Conservation (phyloP, 2,329 filamentous ascomycete genomes). For the Beauveria varroae region DNA sequence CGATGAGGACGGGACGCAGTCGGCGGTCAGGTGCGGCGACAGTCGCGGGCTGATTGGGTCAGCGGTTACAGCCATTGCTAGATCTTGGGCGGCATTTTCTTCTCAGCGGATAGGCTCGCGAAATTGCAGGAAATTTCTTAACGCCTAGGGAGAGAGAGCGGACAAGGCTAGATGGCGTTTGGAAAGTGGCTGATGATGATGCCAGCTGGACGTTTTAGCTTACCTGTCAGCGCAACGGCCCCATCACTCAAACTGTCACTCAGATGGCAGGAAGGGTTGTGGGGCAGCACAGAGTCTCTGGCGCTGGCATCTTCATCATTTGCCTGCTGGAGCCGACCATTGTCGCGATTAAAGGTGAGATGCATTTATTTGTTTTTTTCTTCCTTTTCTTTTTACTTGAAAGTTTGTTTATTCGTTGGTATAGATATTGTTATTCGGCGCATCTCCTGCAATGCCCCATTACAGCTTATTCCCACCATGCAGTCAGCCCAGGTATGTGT, state of each 20-base stretch:
- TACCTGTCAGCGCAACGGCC: not conserved
- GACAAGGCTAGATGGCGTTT: not conserved
- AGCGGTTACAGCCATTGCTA: conserved; percentile 17
- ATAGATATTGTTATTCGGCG: too few relatives aligned
- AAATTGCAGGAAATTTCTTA: not conserved
- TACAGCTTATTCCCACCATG: not conserved
- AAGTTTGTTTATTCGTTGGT: too few relatives aligned
- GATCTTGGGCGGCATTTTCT: not conserved
- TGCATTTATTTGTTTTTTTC: not conserved
- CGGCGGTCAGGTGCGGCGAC: conserved; percentile 7
- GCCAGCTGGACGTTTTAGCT: conserved; percentile 3
- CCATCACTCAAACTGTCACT: too few relatives aligned
- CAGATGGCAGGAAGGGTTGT: not conserved
- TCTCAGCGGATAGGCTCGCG: not conserved
- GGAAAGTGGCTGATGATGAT: conserved; percentile 1
- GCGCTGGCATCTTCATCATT: too few relatives aligned
- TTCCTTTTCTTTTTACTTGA: too few relatives aligned
- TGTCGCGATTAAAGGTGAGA: not conserved
- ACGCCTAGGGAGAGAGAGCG: not conserved
- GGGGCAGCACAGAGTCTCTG: not conserved
- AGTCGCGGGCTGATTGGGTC: conserved; percentile 16
- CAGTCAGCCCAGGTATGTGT: conserved; percentile 33
- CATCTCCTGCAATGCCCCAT: too few relatives aligned
- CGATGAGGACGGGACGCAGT: not conserved
- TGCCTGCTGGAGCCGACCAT: too few relatives aligned